Percentiles rank a stretch among this genome's conserved stretches.
Conservation (phyloP, 257 asterid genomes). For the Jacaranda mimosifolia region DNA sequence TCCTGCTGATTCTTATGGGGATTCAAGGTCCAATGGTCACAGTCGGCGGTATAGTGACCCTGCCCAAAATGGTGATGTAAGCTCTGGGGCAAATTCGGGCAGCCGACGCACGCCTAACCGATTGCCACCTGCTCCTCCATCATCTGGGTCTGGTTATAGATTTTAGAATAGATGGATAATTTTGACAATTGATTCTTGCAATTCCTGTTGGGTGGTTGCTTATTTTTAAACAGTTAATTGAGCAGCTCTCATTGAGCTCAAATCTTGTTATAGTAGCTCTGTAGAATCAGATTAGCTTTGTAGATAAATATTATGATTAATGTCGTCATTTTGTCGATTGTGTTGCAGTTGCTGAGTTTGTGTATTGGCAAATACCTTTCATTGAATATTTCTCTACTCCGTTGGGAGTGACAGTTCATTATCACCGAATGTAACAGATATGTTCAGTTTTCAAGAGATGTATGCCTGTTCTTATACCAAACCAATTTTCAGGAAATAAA, state of each 20-base stretch:
- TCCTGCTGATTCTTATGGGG: slow-evolving; percentile 56
- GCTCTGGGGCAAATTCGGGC: slow-evolving; percentile 61
- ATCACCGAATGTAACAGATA: slow-evolving; percentile 29
- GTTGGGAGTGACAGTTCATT: slow-evolving; percentile 13
- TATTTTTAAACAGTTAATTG: slow-evolving; percentile 42
- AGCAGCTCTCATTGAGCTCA: slow-evolving; percentile 53
- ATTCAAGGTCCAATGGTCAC: slow-evolving; percentile 72
- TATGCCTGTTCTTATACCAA: neutral
- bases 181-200: slow-evolving; percentile 48
- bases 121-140: slow-evolving; percentile 93
- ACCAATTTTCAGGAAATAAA: slow-evolving; percentile 21
- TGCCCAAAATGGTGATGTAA: slow-evolving; percentile 73
- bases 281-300: slow-evolving; percentile 57
- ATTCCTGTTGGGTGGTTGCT: slow-evolving; percentile 61
- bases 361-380: slow-evolving; percentile 40
- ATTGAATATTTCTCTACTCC: slow-evolving; percentile 6
- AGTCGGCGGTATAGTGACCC: slow-evolving; percentile 83
- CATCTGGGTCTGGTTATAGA: slow-evolving; percentile 71
- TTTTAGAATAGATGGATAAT: slow-evolving; percentile 55
- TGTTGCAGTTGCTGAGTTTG: slow-evolving; percentile 57
- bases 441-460: neutral
- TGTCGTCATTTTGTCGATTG: slow-evolving; percentile 30
- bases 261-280: slow-evolving; percentile 53
- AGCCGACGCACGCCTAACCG: slow-evolving; percentile 93
- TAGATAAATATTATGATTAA: slow-evolving; percentile 62